Evolutionary conservation across 129 eudicot genomes (phyloP).

Genomic region (Apium graveolens): DNA sequence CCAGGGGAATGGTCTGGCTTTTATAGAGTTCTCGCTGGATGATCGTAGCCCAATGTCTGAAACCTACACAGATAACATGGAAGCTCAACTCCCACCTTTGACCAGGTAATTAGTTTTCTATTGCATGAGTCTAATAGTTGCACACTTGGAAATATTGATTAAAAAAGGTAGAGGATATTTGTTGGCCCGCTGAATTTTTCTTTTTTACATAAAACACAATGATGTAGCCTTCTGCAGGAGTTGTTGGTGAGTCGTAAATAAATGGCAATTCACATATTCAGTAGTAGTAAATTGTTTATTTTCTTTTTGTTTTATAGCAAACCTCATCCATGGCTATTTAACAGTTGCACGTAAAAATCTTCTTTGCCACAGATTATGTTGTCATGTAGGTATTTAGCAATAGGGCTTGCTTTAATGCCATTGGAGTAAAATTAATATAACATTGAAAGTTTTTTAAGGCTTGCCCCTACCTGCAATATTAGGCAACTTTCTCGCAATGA

Average conservation of each 20-base stretch:
- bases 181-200: background rate
- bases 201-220: background rate
- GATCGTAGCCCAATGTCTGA: conserved; percentile 97
- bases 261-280: background rate
- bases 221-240: background rate
- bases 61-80: conserved; percentile 67
- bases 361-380: background rate
- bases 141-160: background rate
- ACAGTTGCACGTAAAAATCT: background rate
- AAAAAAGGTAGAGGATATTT: background rate
- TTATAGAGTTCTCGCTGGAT: conserved; percentile 85
- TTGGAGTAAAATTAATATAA: background rate
- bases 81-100: conserved; percentile 59
- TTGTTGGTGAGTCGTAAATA: background rate
- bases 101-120: conserved; percentile 42
- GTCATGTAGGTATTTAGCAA: background rate
- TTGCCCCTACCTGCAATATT: background rate
- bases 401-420: background rate
- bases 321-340: background rate
- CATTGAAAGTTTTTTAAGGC: background rate
- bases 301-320: background rate
- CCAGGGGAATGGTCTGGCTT: conserved; percentile 92
- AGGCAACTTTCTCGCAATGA: background rate
- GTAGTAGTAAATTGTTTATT: background rate
- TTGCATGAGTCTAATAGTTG: background rate